Evolutionary conservation across 441 rosid genomes (phyloP).

Genomic region (Kokia cookei): DNA sequence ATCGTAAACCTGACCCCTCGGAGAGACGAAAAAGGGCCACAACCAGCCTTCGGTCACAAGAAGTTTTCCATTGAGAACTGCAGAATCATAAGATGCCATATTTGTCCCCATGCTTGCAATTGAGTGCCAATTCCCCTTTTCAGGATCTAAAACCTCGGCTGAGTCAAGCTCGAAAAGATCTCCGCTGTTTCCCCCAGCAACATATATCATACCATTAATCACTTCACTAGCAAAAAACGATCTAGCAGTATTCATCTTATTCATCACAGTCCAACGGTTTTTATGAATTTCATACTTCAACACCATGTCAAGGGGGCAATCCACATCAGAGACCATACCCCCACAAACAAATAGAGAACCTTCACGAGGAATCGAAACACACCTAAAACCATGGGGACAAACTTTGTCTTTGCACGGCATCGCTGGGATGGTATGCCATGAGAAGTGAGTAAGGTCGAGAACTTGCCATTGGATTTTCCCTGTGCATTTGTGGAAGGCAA

Average conservation of each 20-base stretch:
- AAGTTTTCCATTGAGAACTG: constrained; percentile 78
- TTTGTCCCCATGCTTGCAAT: constrained; percentile 70
- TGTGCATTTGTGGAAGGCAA: constrained; percentile 74
- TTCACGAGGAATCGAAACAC: constrained; percentile 55
- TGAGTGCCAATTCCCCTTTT: constrained; percentile 53
- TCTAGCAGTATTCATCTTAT: constrained; percentile 63
- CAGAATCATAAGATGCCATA: constrained; percentile 84
- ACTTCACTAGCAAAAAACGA: constrained; percentile 79
- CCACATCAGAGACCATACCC: constrained; percentile 75
- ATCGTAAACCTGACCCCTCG: constrained; percentile 85
- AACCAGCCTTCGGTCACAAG: constrained; percentile 93
- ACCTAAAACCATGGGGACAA: constrained; percentile 77
- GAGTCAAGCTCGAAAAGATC: constrained; percentile 70
- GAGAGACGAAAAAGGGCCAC: constrained; percentile 89
- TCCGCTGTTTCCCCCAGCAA: constrained; percentile 84
- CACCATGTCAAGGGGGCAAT: constrained; percentile 79
- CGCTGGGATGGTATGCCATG: constrained; percentile 80
- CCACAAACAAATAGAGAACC: constrained; percentile 83
- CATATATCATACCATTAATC: constrained; percentile 69
- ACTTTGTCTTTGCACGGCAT: constrained; percentile 89
- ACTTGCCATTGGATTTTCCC: constrained; percentile 89
- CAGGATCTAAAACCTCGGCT: constrained; percentile 74
- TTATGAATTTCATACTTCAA: constrained; percentile 74
- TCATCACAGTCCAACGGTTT: constrained; percentile 77
- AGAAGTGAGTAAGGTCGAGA: constrained; percentile 58